Percentiles rank a stretch among this genome's conserved stretches.
phyloP scores from a whole-genome alignment of 768 basidiomycete genomes.

The Harrya chromipes region DNA sequence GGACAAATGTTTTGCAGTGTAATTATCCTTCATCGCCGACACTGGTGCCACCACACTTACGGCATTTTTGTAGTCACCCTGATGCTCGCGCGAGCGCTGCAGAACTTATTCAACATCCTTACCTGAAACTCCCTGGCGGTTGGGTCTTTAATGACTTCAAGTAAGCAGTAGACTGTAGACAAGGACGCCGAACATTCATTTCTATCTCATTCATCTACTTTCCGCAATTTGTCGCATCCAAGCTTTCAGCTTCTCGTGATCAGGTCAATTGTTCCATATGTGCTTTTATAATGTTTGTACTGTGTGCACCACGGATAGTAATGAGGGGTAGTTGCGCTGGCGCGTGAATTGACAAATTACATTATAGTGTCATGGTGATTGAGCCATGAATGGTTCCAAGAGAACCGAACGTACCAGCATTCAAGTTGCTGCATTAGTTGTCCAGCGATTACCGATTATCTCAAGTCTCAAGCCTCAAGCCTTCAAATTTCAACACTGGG shows the following conservation, averaged over 20 bases:
- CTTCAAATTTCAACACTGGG: too few relatives aligned
- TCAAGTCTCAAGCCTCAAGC: too few relatives aligned
- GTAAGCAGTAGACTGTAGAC: slow-evolving; percentile 13
- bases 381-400: too few relatives aligned
- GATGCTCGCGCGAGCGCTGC: slow-evolving; percentile 77
- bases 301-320: slow-evolving; percentile 23
- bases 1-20: slow-evolving; percentile 87
- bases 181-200: slow-evolving; percentile 16
- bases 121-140: slow-evolving; percentile 65
- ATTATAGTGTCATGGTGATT: neutral
- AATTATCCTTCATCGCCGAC: slow-evolving; percentile 26
- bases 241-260: slow-evolving; percentile 14
- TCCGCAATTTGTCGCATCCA: slow-evolving; percentile 22
- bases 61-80: slow-evolving; percentile 55
- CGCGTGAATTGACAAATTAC: slow-evolving; percentile 24
- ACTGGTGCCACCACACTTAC: slow-evolving; percentile 1
- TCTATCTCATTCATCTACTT: slow-evolving; percentile 28
- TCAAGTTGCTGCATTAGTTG: too few relatives aligned
- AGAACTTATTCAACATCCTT: slow-evolving; percentile 77
- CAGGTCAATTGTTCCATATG: slow-evolving; percentile 29
- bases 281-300: slow-evolving; percentile 34
- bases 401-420: too few relatives aligned
- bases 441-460: too few relatives aligned
- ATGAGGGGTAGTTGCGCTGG: slow-evolving; percentile 32
- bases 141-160: slow-evolving; percentile 69